These are phyloP conservation scores for Haematococcus lacustris DNA, from an alignment of 139 green algal genomes.

Conservation along the genomic window DNA sequence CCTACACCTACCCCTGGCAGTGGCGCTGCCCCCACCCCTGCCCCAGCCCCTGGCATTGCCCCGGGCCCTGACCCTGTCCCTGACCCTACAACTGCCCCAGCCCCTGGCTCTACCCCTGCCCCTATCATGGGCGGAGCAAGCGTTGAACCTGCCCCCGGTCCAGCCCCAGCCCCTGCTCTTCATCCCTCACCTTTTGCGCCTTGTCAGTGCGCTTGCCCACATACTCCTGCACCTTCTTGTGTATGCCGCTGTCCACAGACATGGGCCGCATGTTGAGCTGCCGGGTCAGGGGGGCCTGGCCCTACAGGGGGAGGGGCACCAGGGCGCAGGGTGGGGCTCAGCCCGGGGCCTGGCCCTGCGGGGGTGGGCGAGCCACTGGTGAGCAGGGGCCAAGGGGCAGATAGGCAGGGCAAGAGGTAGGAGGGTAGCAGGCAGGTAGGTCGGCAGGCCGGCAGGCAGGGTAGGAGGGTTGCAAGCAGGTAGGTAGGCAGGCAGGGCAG, in stretches of 20 bases:
- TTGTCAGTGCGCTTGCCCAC: constrained; percentile 30
- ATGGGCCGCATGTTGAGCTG: constrained; percentile 62
- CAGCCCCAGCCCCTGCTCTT: no score
- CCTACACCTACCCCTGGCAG: no score
- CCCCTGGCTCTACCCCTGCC: no score
- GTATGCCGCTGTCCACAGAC: constrained; percentile 47
- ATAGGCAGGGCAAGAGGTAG: not conserved
- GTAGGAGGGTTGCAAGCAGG: not conserved
- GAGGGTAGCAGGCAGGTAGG: no score
- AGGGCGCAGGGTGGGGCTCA: not conserved
- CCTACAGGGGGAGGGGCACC: constrained; percentile 37
- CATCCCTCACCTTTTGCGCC: not conserved
- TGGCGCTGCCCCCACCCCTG: no score
- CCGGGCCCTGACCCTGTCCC: no score
- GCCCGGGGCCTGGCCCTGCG: not conserved
- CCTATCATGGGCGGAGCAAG: no score
- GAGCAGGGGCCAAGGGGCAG: not conserved
- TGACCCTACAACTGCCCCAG: no score
- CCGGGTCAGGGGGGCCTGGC: constrained; percentile 50
- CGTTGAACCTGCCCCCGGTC: no score
- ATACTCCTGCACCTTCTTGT: constrained; percentile 47
- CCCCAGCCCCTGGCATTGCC: no score
- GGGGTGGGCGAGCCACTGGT: no score
- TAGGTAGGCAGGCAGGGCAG: no score
- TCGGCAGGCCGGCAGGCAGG: not conserved